Base-by-base conservation (phyloP, 805 yeast genomes). In the Yarrowia osloensis region DNA sequence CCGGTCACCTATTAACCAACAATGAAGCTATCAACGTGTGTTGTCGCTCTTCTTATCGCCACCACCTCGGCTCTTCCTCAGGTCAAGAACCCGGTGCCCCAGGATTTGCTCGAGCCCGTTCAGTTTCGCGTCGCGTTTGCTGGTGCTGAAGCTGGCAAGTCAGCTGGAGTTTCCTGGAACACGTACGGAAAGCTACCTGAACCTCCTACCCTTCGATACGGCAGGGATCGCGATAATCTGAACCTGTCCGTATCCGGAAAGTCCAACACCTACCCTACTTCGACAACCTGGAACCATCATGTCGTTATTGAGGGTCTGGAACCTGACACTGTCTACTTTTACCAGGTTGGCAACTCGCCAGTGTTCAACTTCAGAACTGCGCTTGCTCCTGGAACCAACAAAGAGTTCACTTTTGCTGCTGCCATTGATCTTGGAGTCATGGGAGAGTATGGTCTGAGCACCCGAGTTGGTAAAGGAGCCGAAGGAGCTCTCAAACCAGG, bases 251-350 rank as follows among this genome's bases (percentile, higher is more conserved):
- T 29, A 63, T 33, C 50, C 12, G 71, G 70, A 8, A 21, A 59
- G 22, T 71, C 74, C 1, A 44, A 68, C 21, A 73, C 74, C 13
- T 73, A 68, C 52, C 44, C 67, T 11, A 68, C 75, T 6, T 70
- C 75, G 11, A 67, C 68, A 19, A 72, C 73, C 37, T 70, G 71
- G 69, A 62, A 68, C 59, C 72, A 74, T 62, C 74, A 74, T 52
- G 77, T 74, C 33, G 68, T 68, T 65, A 50, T 74, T 65, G 49
- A 67, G 13, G 73, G 68, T 15, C 68, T 74, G 63, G 44, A 67
- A 61, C 74, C 76, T n/a, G 67, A 67, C 31, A 74, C 76, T 15
- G 70, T 68, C 3, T 74, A 74, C 68, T 74, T 73, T 69, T 74
- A 74, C n/a, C n/a, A n/a, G n/a, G n/a, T n/a, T n/a, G n/a, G n/a